Base-by-base conservation (phyloP, 2,329 filamentous ascomycete species). In the Cladophialophora immunda region DNA sequence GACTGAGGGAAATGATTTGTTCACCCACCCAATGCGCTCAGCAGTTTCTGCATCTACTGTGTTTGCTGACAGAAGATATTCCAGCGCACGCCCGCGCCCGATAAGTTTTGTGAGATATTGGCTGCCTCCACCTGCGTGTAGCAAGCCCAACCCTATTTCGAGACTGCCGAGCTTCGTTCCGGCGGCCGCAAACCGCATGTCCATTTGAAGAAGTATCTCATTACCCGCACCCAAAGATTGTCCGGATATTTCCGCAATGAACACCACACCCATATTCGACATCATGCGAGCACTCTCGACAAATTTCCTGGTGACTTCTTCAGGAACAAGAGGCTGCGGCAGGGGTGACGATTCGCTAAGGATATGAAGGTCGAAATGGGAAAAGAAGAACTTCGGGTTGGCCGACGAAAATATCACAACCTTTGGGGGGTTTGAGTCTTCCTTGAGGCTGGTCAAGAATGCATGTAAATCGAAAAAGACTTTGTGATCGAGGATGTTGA, bases 101-200 rank as follows among this genome's bases (percentile, higher is more conserved):
- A 58, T 50, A 19, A 61, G 52, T 29, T 63, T 63, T 6, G 61
- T 63, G 52, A 63, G 52, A 22, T 57, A 63, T 52, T 63, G 61
- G 22, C n/a, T 29, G 9, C 53, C 61, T 50, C 58, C 58, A 17
- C 58, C 58, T 3, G 58, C 58, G 13, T 61, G 45, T 9, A 61
- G 41, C 30, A 53, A 13, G 13, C 50, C 25, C 3, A 55, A 30
- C 22, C 59, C 47, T 8, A 62, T 45, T 38, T 62, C 59, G 22
- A 62, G 50, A 41, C 47, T 55, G 4, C 59, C 50, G 15, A 62
- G 22, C 32, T 45, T 54, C 7, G 59, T 55, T 6, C 32, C 59
- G 19, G 59, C 32, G 19, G 59, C 59, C 13, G 50, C 47, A 32
- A 62, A 62, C 8, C 59, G 32, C 59, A 62, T 55, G n/a, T 55